Base-by-base conservation (phyloP, 73 alveolate species). In the Paramecium primaurelia region DNA sequence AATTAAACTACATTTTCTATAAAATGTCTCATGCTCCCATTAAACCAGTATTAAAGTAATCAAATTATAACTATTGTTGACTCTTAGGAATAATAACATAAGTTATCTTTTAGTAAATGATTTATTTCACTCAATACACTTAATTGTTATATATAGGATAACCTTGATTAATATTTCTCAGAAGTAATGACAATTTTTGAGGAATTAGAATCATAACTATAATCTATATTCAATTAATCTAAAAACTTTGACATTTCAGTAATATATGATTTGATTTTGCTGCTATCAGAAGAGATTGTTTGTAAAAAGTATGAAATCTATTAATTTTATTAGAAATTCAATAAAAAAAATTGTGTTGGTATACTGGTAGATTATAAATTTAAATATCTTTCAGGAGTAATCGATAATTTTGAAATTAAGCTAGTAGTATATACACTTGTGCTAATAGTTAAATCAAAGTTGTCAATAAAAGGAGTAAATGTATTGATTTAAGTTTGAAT, bases 21-120 rank as follows among this genome's bases (percentile, higher is more conserved):
- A 80, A 32, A 4, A 80, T 16, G 11, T 80, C 91, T 47, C 45
- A 47, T 14, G 91, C 77, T 47, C 91, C 91, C 32, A 45, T 40
- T 7, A 80, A 49, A 0, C 77, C 91, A 18, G 91, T 80, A 36
- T 80, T 80, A 49, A 42, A 80, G 32, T 80, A 80, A 80, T 80
- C 91, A 18, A 80, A 42, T 80, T 80, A 22, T 80, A 3, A 4
- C 16, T 42, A 45, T 26, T 25, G 8, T 14, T 9, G 9, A 47
- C 77, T 44, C 71, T 26, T 14, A 11, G 4, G 91, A 11, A 36
- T 80, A 47, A 80, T 80, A 80, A 36, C 91, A 80, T 25, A 80
- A 7, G 34, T 80, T 80, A 47, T 80, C 91, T 11, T 80, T 45
- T 44, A 80, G 49, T 20, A 80, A 36, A 80, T 80, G 91, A 80